phyloP scores from a whole-genome alignment of 441 rosid species.

The Syzygium syzygioides region DNA sequence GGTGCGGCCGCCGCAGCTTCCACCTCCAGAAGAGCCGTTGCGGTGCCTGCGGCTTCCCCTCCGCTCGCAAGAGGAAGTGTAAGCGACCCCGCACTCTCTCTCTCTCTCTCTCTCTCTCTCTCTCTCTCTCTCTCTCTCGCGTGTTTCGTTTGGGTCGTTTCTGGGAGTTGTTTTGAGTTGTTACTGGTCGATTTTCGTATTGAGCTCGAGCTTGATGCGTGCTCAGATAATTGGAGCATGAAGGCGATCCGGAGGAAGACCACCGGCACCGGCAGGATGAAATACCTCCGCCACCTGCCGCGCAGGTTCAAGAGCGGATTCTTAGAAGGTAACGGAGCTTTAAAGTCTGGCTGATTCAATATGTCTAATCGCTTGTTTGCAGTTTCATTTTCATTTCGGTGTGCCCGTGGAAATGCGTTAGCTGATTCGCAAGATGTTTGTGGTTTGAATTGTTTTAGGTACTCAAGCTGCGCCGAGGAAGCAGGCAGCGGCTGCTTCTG shows the following conservation, averaged over 20 bases:
- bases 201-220: neutral
- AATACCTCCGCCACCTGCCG: slow-evolving; percentile 74
- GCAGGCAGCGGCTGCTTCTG: slow-evolving; percentile 52
- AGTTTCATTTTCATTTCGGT: neutral
- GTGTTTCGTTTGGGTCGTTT: neutral
- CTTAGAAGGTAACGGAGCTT: slow-evolving; percentile 57
- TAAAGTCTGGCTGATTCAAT: neutral
- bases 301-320: slow-evolving; percentile 89
- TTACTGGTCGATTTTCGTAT: neutral
- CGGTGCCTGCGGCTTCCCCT: slow-evolving; percentile 11
- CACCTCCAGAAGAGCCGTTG: slow-evolving; percentile 21
- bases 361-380: neutral
- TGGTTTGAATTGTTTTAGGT: slow-evolving; percentile 23
- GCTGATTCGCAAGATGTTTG: neutral
- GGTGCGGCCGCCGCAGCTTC: slow-evolving; percentile 18
- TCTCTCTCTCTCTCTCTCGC: no score
- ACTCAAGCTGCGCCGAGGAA: slow-evolving; percentile 74
- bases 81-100: neutral
- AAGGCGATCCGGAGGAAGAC: slow-evolving; percentile 90
- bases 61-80: slow-evolving; percentile 12
- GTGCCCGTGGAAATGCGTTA: neutral
- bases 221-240: slow-evolving; percentile 77
- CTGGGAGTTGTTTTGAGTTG: neutral
- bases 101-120: neutral
- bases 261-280: slow-evolving; percentile 93